Evolutionary conservation across 2,329 filamentous ascomycete species (phyloP), one percentile per base, ranked within the genome.

Genomic region (Coniochaeta prunicola): DNA sequence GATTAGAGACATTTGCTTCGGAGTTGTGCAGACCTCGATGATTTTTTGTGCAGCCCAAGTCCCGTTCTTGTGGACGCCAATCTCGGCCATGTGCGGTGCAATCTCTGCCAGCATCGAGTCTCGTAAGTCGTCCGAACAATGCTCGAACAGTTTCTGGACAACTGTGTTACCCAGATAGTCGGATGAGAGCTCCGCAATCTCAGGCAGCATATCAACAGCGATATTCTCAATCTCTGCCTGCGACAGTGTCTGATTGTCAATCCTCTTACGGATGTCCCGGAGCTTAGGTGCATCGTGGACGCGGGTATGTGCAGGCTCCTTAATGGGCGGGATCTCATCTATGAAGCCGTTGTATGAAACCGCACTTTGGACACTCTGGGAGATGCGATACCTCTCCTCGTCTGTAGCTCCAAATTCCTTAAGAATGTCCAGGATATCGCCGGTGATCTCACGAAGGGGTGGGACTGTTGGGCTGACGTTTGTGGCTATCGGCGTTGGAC

Each of bases 11-110:
- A 94, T 93, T 75, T 97, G 92, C 42, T 80, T 77, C 6, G 89
- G 86, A 0, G 89, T 91, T 75, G 94, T 91, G 72, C 92, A 93
- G 7, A 96, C 91, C 68, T 97, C 93, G 65, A 99, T 97, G 68
- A 99, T 97, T 81, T 97, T 99, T 76, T 99, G 94, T 1, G 94
- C 94, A 58, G 94, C 94, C 94, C 94, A 99, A 1, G 94, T 99
- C 62, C 94, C 94, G 68, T 99, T 99, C 83, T 99, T 99, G 82
- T 99, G 94, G 8, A 97, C 87, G 67, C 94, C 94, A 74, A 97
- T 97, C 74, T 97, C 92, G 28, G 93, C 92, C 71, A 97, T 83
- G 70, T 97, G 92, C 59, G 93, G 92, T 2, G 90, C 86, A 67
- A 99, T 96, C 69, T 92, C 86, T 15, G 79, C 75, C 59, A 99